phyloP scores from a whole-genome alignment of 2,329 filamentous ascomycete species.

The Aspergillus sp. region DNA sequence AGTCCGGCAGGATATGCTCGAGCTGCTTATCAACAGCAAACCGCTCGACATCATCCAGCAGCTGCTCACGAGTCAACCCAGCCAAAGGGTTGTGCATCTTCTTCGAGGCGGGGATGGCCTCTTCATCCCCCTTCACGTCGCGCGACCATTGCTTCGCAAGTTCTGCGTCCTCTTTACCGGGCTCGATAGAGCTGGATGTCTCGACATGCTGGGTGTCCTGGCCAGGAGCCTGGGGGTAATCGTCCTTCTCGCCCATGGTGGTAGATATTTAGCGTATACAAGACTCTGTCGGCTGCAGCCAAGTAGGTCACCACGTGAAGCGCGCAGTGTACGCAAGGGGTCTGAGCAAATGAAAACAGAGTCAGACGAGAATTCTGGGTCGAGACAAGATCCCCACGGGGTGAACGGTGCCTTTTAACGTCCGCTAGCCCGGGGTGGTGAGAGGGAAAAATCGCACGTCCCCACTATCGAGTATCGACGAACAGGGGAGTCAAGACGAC shows the following conservation, averaged over 20 bases:
- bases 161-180: not conserved
- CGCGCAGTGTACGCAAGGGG: not conserved
- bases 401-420: not conserved
- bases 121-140: not conserved
- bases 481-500: not conserved
- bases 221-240: not conserved
- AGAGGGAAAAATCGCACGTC: not conserved
- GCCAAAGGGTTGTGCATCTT: conserved; percentile 52
- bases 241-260: not conserved
- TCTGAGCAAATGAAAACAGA: not conserved
- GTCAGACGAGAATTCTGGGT: not conserved
- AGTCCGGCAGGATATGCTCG: conserved; percentile 49
- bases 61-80: conserved; percentile 51
- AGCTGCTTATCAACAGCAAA: conserved; percentile 54
- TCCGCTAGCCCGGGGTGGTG: not conserved
- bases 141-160: not conserved
- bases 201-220: not conserved
- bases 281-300: not conserved
- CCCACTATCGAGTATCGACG: not conserved
- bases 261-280: not conserved
- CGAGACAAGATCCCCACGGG: not conserved
- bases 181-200: not conserved
- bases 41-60: conserved; percentile 56
- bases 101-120: not conserved
- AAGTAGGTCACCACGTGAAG: not conserved